Evolutionary conservation across 2,329 filamentous ascomycete species (phyloP), one percentile per base, ranked within the genome.

Genomic region (Claviceps citrina): DNA sequence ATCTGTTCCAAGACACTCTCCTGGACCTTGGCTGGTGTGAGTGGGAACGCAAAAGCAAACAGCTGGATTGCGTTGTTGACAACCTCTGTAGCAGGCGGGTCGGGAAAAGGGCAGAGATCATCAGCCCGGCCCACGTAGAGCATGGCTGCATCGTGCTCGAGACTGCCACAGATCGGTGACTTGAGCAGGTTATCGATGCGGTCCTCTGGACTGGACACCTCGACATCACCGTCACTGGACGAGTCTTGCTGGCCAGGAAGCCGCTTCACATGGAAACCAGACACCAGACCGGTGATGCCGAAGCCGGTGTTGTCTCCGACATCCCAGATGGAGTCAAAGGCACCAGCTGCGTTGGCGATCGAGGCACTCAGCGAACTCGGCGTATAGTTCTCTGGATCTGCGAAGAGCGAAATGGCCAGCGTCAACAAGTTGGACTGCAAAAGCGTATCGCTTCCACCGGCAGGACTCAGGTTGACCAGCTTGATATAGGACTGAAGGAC

Each of bases 1-100:
- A 96, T 79, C 55, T 98, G 91, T 58, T 98, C 91, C 8, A 98
- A 65, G 36, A 93, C 84, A 54, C 89, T 95, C 58, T 98, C 91
- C 53, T 98, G 91, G 3, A 98, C 84, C 53, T 89, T 94, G 4
- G 84, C 71, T 0, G 84, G 81, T 34, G 93, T 93, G 8, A 95
- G 66, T 3, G 91, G 87, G 42, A 98, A 78, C 30, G 85, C 83
- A 39, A 93, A 84, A 2, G 87, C 85, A 56, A 98, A 98, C 0
- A 96, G 67, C 46, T 91, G 81, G 41, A 98, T 93, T 1, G 91
- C 87, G 53, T 89, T 78, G 54, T 98, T 94, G 44, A 96, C 84
- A 20, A 94, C 87, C 54, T 94, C 87, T 1, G 89, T 98, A 0
- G 84, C 78, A 5, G 91, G 81, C 7, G 89, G 86, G 47, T 91